A percentile compares a stretch with the other conserved stretches of the same genome.
Evolutionary conservation across 805 yeast genomes (phyloP).

Genomic region (Myxozyma monticola): DNA sequence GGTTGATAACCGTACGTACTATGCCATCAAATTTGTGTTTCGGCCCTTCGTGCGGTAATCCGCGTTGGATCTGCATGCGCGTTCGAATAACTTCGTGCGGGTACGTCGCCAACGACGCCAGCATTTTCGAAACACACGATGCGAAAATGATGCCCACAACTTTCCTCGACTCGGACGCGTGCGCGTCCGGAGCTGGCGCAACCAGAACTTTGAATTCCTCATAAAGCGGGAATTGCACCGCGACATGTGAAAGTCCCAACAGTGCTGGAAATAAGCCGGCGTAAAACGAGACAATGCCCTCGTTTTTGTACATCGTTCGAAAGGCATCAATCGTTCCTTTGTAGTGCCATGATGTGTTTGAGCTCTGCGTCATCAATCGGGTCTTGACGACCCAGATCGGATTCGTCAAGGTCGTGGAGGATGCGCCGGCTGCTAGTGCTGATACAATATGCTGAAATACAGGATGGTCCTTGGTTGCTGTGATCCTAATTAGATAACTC

Average conservation of each 20-base stretch:
- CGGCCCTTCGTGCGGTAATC: constrained; percentile 19
- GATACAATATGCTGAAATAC: constrained; percentile 47
- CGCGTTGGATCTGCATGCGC: constrained; percentile 66
- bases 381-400: constrained; percentile 99
- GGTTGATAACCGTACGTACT: constrained; percentile 39
- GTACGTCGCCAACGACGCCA: constrained; percentile 80
- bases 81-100: constrained; percentile 96
- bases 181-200: constrained; percentile 37
- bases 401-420: constrained; percentile 80
- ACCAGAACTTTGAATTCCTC: constrained; percentile 71
- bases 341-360: constrained; percentile 49
- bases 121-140: constrained; percentile 78
- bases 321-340: constrained; percentile 84
- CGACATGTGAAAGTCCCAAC: constrained; percentile 88
- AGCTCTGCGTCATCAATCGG: constrained; percentile 64
- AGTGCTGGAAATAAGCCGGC: constrained; percentile 88
- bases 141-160: constrained; percentile 58
- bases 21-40: constrained; percentile 38
- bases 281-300: constrained; percentile 80
- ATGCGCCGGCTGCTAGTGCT: constrained; percentile 87
- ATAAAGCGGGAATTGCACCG: constrained; percentile 92
- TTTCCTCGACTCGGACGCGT: constrained; percentile 18
- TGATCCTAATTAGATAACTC: no score
- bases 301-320: constrained; percentile 69
- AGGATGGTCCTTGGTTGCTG: constrained; percentile 37